Evolutionary conservation across 257 asterid genomes (phyloP), one percentile per base, ranked within the genome.

Genomic region (Galeopsis tetrahit): DNA sequence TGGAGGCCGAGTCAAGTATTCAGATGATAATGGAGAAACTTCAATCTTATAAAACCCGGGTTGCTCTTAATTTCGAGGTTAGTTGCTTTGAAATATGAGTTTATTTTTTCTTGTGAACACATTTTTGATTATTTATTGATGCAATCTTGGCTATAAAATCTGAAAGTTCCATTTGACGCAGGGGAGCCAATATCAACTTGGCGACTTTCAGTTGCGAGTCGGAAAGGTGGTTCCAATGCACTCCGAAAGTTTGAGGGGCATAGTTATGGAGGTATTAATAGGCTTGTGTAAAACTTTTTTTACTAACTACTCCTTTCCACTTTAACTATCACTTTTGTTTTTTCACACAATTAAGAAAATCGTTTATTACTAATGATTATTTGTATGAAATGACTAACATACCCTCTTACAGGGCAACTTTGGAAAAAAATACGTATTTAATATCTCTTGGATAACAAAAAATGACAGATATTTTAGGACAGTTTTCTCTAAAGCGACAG

Each of bases 141-240:
- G 13, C 14, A 5, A 31, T 46, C 14, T 44, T n/a, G 36, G 68
- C 13, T 17, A 39, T 52, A 68, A 66, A 69, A 46, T 21, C 31
- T 68, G 67, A 7, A 61, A n/a, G 2, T 65, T 70, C 32, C 4
- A 52, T 44, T 48, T 32, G 9, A 17, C 73, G 70, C 63, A 92
- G 96, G 96, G 98, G 33, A 80, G 72, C 72, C 96, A 86, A 52
- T 92, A 92, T 77, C 94, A 87, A 76, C 91, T 92, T 55, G 96
- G 96, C 44, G 98, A 92, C 82, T 95, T 95, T 65, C 95, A 82
- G 84, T 79, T 95, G 79, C 88, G 98, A n/a, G 99, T 92, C 74
- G 99, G 99, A 43, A 95, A 95, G 82, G 99, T 95, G 69, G 92
- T 85, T 69, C 93, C 96, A 2, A 49, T 82, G 79, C 89, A 92